These are phyloP conservation scores for Pneumocystis wakefieldiae DNA, from an alignment of 1,139 yeast species.

Conservation along the genomic window DNA sequence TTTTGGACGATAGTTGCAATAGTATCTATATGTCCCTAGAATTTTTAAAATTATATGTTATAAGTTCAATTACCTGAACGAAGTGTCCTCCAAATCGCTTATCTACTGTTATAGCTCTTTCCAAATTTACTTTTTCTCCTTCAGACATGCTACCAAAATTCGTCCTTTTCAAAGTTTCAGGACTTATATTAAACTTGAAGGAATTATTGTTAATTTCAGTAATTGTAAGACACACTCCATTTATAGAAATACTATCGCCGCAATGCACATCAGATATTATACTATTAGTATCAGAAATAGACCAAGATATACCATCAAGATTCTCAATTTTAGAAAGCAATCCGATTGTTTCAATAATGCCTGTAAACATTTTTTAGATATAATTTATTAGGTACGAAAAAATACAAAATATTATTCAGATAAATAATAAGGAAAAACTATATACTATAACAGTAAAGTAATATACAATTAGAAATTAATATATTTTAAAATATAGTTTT, in stretches of 20 bases:
- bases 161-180: slow-evolving; percentile 77
- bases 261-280: slow-evolving; percentile 68
- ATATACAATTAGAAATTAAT: not conserved
- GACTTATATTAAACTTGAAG: slow-evolving; percentile 85
- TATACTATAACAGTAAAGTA: not conserved
- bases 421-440: not conserved
- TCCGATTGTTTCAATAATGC: slow-evolving; percentile 79
- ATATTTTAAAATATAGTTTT: not conserved
- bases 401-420: not conserved
- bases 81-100: slow-evolving; percentile 92
- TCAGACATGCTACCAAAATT: slow-evolving; percentile 45
- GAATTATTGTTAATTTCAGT: slow-evolving; percentile 47
- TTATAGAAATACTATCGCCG: slow-evolving; percentile 84
- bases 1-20: slow-evolving; percentile 48
- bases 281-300: slow-evolving; percentile 45
- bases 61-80: slow-evolving; percentile 38
- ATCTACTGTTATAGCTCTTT: slow-evolving; percentile 72
- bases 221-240: slow-evolving; percentile 80
- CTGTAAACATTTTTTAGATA: slow-evolving; percentile 59
- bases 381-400: not conserved
- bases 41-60: not conserved
- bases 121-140: slow-evolving; percentile 66
- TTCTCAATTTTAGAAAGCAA: slow-evolving; percentile 33
- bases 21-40: slow-evolving; percentile 78
- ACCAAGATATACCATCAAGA: slow-evolving; percentile 64